Evolutionary conservation across 352 stramenopile genomes (phyloP), one percentile per base, ranked within the genome.

Genomic region (Phytophthora ramorum): DNA sequence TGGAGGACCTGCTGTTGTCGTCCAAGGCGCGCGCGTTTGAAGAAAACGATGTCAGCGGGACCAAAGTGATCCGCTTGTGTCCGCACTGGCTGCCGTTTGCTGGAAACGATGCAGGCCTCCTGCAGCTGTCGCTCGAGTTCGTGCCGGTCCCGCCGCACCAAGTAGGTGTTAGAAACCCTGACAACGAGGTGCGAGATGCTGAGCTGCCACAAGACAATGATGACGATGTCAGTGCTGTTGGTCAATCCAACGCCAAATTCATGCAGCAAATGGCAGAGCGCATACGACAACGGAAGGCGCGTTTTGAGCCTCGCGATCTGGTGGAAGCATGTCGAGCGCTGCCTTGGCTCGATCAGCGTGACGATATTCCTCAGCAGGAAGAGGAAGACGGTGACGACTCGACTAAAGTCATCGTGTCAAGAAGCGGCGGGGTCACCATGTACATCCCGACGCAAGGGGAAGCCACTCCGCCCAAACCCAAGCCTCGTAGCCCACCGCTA

Each of bases 101-200:
- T 17, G 79, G 79, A 4, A 68, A 77, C 32, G 58, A 80, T 41
- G 49, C 66, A 7, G 81, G 81, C n/a, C 51, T 81, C 6, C 32
- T 90, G 14, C 71, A 90, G 51, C 69, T 90, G 30, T 66, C 71
- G 9, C 61, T 90, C 45, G 79, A 86, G 50, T 89, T 87, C 13
- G 50, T 76, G 2, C 75, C 76, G 41, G 40, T 61, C 55, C 64
- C 65, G 26, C 30, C 30, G 1, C 30, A 66, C 12, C 32, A 62
- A 24, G 47, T n/a, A n/a, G n/a, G n/a, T 19, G 43, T 43, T 24
- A 46, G 43, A 57, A 67, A 32, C 48, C 65, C 60, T 22, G 34
- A 38, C 13, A 41, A 34, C 10, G 30, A 59, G 38, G 2, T 48
- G 6, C 38, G 45, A n/a, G 40, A 50, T 57, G 19, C 20, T 10